Evolutionary conservation across 768 basidiomycete species (phyloP).

Genomic region (Mycena rosella): DNA sequence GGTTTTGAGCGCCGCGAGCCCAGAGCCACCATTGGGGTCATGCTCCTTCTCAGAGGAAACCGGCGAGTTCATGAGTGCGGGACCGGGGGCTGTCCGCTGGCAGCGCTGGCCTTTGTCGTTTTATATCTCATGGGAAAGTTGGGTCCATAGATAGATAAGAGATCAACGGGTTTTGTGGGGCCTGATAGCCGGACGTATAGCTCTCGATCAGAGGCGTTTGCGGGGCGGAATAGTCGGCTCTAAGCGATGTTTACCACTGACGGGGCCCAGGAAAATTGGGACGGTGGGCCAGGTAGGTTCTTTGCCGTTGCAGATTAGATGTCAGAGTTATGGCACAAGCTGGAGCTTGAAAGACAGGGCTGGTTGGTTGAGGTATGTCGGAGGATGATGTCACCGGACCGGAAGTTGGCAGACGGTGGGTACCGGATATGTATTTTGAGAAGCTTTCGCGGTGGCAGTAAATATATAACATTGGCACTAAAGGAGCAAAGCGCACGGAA

Average conservation of each 20-base stretch:
- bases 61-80: constrained; percentile 1
- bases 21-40: background rate
- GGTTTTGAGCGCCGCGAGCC: constrained; percentile 2
- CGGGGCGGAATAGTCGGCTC: background rate
- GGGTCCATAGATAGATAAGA: background rate
- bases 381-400: background rate
- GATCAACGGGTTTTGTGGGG: constrained; percentile 19
- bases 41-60: constrained; percentile 5
- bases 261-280: background rate
- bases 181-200: constrained; percentile 5
- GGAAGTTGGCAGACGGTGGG: background rate
- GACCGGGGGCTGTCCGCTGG: background rate
- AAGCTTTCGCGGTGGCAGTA: background rate
- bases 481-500: background rate
- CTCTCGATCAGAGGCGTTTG: background rate
- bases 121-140: constrained; percentile 27
- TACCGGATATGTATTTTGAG: background rate
- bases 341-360: background rate
- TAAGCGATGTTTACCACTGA: background rate
- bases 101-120: background rate
- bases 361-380: background rate
- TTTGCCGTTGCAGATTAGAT: background rate
- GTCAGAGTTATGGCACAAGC: background rate
- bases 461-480: background rate
- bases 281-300: too few relatives aligned